Percentiles rank a stretch among this genome's conserved stretches.
Evolutionary conservation across 371 early-diverging fungal genomes (phyloP).

Genomic region (Zopfochytrium polystomum): DNA sequence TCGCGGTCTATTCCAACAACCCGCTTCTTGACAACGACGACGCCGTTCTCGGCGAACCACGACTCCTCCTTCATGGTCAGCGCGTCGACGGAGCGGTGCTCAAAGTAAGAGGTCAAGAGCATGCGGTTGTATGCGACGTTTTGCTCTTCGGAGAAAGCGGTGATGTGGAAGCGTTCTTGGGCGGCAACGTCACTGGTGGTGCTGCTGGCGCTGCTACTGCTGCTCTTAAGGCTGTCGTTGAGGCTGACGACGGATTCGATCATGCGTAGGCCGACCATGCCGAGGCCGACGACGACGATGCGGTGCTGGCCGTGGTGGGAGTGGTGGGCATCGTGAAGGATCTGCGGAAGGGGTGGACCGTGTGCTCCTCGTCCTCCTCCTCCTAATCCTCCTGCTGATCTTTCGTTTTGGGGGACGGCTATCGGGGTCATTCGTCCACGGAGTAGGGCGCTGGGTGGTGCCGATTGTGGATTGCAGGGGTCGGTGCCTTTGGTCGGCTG

Average conservation of each 20-base stretch:
- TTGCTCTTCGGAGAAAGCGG: slow-evolving; percentile 59
- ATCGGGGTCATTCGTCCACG: no score
- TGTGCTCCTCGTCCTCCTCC: no score
- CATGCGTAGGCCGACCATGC: slow-evolving; percentile 66
- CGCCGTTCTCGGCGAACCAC: slow-evolving; percentile 56
- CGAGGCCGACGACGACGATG: slow-evolving; percentile 60
- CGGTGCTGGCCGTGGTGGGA: not conserved
- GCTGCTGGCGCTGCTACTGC: no score
- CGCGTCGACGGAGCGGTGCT: slow-evolving; percentile 50
- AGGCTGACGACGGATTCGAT: slow-evolving; percentile 58
- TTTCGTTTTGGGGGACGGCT: no score
- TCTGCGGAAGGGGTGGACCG: not conserved
- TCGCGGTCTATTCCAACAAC: slow-evolving; percentile 46
- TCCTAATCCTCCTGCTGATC: no score
- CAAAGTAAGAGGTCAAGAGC: slow-evolving; percentile 63
- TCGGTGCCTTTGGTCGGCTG: no score
- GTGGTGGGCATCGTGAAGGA: slow-evolving; percentile 54
- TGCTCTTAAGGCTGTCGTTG: slow-evolving; percentile 45
- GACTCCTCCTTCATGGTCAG: slow-evolving; percentile 45
- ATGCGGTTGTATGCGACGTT: slow-evolving; percentile 41
- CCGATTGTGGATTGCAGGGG: no score
- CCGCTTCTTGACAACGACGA: slow-evolving; percentile 42
- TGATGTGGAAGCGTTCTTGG: slow-evolving; percentile 27
- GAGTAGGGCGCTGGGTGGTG: no score
- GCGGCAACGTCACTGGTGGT: slow-evolving; percentile 1